phyloP scores from a whole-genome alignment of 2,329 filamentous ascomycete species.

The Neonectria magnoliae region DNA sequence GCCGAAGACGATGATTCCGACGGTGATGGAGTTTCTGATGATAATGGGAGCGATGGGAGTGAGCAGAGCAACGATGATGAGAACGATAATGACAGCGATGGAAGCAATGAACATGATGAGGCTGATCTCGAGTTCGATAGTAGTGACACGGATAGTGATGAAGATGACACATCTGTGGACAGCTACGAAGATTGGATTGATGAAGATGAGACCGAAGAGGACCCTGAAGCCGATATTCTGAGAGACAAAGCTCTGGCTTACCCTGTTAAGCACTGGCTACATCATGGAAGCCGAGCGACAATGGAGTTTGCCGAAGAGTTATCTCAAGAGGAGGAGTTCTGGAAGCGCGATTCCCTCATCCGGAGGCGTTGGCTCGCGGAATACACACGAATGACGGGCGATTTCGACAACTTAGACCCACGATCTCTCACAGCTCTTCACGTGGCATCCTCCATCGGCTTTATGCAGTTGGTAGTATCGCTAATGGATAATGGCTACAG shows the following conservation, averaged over 20 bases:
- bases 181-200: constrained; percentile 28
- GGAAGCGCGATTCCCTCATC: constrained; percentile 48
- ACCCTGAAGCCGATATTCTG: constrained; percentile 44
- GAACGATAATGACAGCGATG: constrained; percentile 28
- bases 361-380: constrained; percentile 52
- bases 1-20: background rate
- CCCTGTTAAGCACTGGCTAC: constrained; percentile 53
- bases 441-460: constrained; percentile 51
- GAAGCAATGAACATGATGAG: constrained; percentile 17
- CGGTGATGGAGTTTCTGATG: constrained; percentile 15
- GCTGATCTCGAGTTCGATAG: constrained; percentile 10
- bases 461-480: constrained; percentile 49
- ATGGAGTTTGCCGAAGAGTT: constrained; percentile 54
- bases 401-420: constrained; percentile 44
- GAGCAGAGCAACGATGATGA: too few species aligned
- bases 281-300: constrained; percentile 54
- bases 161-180: constrained; percentile 10
- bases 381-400: constrained; percentile 45
- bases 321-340: constrained; percentile 51
- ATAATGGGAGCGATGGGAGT: background rate
- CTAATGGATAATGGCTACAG: constrained; percentile 51
- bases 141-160: constrained; percentile 19
- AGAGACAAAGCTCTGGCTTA: constrained; percentile 46
- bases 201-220: constrained; percentile 29
- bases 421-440: constrained; percentile 50